Conservation (phyloP, 164 flowering plant species). For the Stephania cephalantha region DNA sequence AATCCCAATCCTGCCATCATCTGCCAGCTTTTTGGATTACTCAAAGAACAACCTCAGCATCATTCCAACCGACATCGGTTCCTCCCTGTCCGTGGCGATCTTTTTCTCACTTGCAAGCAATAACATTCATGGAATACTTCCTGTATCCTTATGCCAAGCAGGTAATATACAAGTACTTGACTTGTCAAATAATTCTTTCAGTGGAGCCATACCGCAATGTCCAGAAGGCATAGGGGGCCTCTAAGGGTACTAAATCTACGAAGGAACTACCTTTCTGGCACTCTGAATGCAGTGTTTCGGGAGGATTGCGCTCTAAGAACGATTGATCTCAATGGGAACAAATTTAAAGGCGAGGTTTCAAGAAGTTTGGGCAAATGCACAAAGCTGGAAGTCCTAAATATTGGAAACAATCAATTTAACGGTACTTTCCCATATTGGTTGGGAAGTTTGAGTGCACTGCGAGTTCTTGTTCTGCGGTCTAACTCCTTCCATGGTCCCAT, state of each 20-base stretch:
- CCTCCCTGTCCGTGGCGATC: neutral
- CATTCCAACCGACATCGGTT: conserved; percentile 20
- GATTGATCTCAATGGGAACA: conserved; percentile 46
- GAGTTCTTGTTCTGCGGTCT: conserved; percentile 50
- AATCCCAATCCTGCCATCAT: conserved; percentile 24
- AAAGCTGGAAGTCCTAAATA: conserved; percentile 44
- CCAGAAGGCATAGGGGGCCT: neutral
- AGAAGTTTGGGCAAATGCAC: conserved; percentile 44
- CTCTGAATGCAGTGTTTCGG: conserved; percentile 30
- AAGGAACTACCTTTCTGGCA: conserved; percentile 35
- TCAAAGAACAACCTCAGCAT: conserved; percentile 36
- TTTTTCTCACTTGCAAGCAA: conserved; percentile 39
- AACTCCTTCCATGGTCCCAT: conserved; percentile 45
- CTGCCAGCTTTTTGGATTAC: conserved; percentile 30
- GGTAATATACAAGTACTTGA: conserved; percentile 39
- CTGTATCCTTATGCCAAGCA: conserved; percentile 41
- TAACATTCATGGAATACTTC: conserved; percentile 17
- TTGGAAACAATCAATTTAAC: conserved; percentile 47
- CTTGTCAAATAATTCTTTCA: conserved; percentile 42
- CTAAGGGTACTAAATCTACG: conserved; percentile 48
- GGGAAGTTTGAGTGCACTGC: conserved; percentile 28
- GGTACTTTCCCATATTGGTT: conserved; percentile 48
- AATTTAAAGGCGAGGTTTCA: conserved; percentile 43
- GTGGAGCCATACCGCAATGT: conserved; percentile 43
- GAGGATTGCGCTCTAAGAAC: conserved; percentile 31